Base-by-base conservation (phyloP, 352 stramenopile genomes). In the Pythium dissimile region DNA sequence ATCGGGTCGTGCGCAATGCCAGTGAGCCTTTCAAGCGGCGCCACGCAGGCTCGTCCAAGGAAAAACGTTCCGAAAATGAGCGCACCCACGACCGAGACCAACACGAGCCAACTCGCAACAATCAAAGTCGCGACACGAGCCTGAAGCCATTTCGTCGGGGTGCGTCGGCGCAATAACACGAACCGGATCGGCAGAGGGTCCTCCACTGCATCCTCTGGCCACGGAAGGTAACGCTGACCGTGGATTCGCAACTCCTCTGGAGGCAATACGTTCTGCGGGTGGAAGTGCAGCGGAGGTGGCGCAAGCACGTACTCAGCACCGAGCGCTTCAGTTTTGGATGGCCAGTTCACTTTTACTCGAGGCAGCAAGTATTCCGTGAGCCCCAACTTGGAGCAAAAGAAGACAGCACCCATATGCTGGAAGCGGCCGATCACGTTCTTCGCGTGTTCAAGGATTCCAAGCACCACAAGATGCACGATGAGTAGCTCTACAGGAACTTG, bases 401-500 rank as follows among this genome's bases (percentile, higher is more conserved):
- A 77, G 16, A 65, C 44, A 34, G 94, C 78, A 4, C 70, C 82
- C 10, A 78, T 27, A 46, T 92, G 74, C 66, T 95, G 84, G 23
- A 90, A 75, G 15, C 73, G 77, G 2, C 86, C 86, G 55, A 95
- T 89, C 47, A 82, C 82, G 45, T 95, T 93, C 63, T 95, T 95
- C 31, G 82, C 77, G 39, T 89, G 82, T 57, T 99, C 96, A 28
- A 99, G 73, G 28, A 98, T 79, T 13, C 82, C 91, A 15, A 99
- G 69, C 43, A 98, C 96, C 5, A 93, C 94, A 15, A 99, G 67
- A 71, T 99, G 96, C 32, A 98, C 96, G 18, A 96, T 73, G 9
- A 98, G 72, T 8, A 99, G 73, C 67, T 99, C 96, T n/a, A 98
- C 39, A 11, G 96, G 96, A 28, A 98, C 88, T 85, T 99, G 96